phyloP scores from a whole-genome alignment of 1,139 yeast genomes.

The Yamadazyma atmosphaerica region DNA sequence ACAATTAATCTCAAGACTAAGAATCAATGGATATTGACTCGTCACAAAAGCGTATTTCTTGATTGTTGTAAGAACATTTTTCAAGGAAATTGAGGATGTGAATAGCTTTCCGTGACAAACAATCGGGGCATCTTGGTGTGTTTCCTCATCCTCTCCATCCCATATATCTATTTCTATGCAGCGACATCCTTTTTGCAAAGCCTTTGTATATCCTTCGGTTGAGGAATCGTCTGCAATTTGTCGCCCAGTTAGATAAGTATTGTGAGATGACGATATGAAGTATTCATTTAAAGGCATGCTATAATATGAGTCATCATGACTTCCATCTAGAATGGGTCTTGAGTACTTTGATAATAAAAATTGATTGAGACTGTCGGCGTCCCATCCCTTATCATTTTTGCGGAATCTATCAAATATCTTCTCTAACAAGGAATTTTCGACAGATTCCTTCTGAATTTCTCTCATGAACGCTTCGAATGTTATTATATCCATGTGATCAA shows the following conservation, averaged over 20 bases:
- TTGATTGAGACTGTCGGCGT: constrained; percentile 52
- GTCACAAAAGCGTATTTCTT: constrained; percentile 83
- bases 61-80: constrained; percentile 69
- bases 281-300: constrained; percentile 79
- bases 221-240: constrained; percentile 93
- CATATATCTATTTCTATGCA: constrained; percentile 93
- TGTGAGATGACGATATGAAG: constrained; percentile 89
- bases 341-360: constrained; percentile 51
- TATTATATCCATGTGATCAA: constrained; percentile 39
- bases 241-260: constrained; percentile 85
- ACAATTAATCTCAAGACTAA: constrained; percentile 89
- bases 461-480: constrained; percentile 49
- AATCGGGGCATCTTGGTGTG: constrained; percentile 55
- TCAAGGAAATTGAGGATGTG: constrained; percentile 69
- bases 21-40: constrained; percentile 78
- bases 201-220: constrained; percentile 87
- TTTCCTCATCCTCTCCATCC: constrained; percentile 60
- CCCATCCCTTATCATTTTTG: constrained; percentile 29
- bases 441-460: constrained; percentile 51
- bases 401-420: constrained; percentile 50
- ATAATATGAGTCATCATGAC: constrained; percentile 37
- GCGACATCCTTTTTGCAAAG: constrained; percentile 87
- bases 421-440: constrained; percentile 25
- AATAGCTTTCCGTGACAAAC: constrained; percentile 89
- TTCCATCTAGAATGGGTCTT: constrained; percentile 30